Percentiles rank a stretch among this genome's conserved stretches.
These are phyloP conservation scores for Diaporthe eres DNA, from an alignment of 2,329 filamentous ascomycete species.

Conservation along the genomic window DNA sequence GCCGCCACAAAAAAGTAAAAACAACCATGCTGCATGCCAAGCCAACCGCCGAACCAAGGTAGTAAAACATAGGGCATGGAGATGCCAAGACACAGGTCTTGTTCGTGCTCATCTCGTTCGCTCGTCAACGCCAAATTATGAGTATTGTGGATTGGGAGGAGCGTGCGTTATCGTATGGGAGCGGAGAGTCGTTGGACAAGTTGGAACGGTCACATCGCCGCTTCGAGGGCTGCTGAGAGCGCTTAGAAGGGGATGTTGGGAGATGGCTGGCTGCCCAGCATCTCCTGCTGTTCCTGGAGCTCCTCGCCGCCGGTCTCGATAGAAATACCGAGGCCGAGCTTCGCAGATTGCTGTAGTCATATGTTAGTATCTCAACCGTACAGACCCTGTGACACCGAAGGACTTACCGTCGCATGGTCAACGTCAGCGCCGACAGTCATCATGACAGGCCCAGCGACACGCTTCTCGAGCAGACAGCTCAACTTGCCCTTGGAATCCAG, in stretches of 20 bases:
- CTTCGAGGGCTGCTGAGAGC: neutral
- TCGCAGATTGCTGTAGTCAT: constrained; percentile 83
- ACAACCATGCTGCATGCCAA: constrained; percentile 40
- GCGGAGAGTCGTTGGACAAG: constrained; percentile 44
- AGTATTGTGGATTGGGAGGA: constrained; percentile 23
- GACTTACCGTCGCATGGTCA: constrained; percentile 91
- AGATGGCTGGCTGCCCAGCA: constrained; percentile 64
- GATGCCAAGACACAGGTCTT: constrained; percentile 19
- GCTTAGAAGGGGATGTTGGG: constrained; percentile 77
- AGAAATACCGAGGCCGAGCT: constrained; percentile 93
- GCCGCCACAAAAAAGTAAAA: constrained; percentile 24
- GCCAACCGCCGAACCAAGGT: constrained; percentile 31
- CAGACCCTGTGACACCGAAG: neutral
- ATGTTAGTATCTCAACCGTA: constrained; percentile 47
- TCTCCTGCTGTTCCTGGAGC: constrained; percentile 86
- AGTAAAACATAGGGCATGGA: constrained; percentile 32
- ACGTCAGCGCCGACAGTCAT: constrained; percentile 97
- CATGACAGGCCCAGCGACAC: constrained; percentile 90
- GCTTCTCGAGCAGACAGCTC: constrained; percentile 93
- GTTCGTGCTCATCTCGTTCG: constrained; percentile 33
- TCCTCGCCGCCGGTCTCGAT: constrained; percentile 90
- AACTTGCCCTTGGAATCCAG: constrained; percentile 96
- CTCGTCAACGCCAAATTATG: constrained; percentile 37
- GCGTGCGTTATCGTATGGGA: constrained; percentile 42
- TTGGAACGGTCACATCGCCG: constrained; percentile 18